phyloP scores from a whole-genome alignment of 225 moss, liverwort and hornwort genomes.

The Sphagnum tenellum region DNA sequence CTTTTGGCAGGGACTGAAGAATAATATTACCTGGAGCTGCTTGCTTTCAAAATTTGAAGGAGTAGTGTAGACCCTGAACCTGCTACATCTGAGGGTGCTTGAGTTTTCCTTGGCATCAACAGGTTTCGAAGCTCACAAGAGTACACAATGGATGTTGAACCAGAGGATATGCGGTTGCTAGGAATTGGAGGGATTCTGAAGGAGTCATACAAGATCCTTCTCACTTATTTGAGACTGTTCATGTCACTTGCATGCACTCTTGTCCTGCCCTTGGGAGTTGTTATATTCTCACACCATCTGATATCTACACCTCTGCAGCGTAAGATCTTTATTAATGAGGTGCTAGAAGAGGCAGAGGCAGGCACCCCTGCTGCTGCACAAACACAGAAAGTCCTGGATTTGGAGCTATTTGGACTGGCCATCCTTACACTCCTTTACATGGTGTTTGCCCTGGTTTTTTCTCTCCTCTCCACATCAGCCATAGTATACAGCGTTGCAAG shows the following conservation, averaged over 20 bases:
- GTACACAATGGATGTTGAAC: too few relatives aligned
- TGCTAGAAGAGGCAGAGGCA: slow-evolving; percentile 37
- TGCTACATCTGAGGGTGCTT: too few relatives aligned
- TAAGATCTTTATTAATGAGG: slow-evolving; percentile 33
- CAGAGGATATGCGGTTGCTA: too few relatives aligned
- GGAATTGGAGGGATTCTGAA: slow-evolving; percentile 30
- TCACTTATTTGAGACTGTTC: slow-evolving; percentile 56
- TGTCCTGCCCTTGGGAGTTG: slow-evolving; percentile 59
- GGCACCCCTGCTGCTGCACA: slow-evolving; percentile 45
- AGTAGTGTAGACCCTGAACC: too few relatives aligned
- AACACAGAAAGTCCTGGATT: slow-evolving; percentile 63
- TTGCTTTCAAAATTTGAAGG: too few relatives aligned
- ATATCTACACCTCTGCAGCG: slow-evolving; percentile 53
- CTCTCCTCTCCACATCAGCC: slow-evolving; percentile 66
- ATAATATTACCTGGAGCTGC: too few relatives aligned
- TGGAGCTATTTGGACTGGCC: slow-evolving; percentile 64
- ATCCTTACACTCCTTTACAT: slow-evolving; percentile 30
- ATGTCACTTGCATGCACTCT: slow-evolving; percentile 49
- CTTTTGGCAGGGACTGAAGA: too few relatives aligned
- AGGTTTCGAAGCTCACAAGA: too few relatives aligned
- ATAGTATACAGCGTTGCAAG: slow-evolving; percentile 71
- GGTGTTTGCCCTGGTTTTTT: slow-evolving; percentile 14
- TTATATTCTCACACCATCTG: slow-evolving; percentile 74
- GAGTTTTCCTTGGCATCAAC: too few relatives aligned
- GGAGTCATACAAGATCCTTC: slow-evolving; percentile 65